These are phyloP conservation scores for Magnolia sinica DNA, from an alignment of 164 flowering plant species.

Conservation along the genomic window DNA sequence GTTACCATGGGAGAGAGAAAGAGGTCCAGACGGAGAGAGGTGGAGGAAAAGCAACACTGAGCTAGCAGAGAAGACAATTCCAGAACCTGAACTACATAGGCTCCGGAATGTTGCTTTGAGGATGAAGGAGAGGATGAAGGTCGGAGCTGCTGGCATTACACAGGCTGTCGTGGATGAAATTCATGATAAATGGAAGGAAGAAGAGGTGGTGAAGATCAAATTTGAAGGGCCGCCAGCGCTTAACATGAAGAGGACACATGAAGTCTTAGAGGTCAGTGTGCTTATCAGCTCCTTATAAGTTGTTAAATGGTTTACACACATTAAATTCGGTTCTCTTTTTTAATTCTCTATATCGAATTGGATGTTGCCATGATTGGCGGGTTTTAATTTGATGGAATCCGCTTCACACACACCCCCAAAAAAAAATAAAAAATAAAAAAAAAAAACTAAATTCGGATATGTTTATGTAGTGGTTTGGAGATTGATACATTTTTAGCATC, in stretches of 20 bases:
- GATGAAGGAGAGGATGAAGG: conserved; percentile 74
- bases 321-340: not conserved
- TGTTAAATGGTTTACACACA: not conserved
- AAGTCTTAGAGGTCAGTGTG: conserved; percentile 69
- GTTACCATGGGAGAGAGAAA: conserved; percentile 48
- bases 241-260: conserved; percentile 83
- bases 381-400: not conserved
- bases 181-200: conserved; percentile 72
- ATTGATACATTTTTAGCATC: not conserved
- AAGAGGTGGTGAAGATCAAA: conserved; percentile 86
- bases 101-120: conserved; percentile 65
- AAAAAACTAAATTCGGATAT: not conserved
- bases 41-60: conserved; percentile 44
- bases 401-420: no score
- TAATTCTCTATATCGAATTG: not conserved
- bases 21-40: conserved; percentile 16
- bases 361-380: not conserved
- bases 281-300: not conserved
- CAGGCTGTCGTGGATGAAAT: conserved; percentile 67
- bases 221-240: conserved; percentile 63
- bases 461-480: not conserved
- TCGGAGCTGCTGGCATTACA: conserved; percentile 71
- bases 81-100: conserved; percentile 72
- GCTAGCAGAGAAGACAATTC: conserved; percentile 64
- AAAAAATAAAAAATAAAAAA: no score